Base-by-base conservation (phyloP, 176 grass and related monocot genomes). In the Eremochloa ophiuroides region DNA sequence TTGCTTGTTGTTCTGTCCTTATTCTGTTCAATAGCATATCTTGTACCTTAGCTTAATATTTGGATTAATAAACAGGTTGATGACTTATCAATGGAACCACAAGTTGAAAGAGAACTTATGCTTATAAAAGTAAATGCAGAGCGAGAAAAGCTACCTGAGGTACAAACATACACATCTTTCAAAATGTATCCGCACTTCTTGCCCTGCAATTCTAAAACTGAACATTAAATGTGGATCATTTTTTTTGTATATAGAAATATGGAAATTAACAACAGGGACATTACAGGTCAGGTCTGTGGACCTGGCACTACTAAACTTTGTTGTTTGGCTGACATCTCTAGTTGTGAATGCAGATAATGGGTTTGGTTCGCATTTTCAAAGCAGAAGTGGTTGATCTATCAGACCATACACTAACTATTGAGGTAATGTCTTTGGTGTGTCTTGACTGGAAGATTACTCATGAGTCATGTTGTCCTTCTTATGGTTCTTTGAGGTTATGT, bases 101-200 rank as follows among this genome's bases (percentile, higher is more conserved):
- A 91, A 78, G 88, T 94, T 78, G 92, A 94, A 84, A 87, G 92
- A 83, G 92, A 94, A 62, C 59, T 94, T 70, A 89, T 94, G 92
- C 92, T 94, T 78, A 89, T 94, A 77, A 94, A 94, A 91, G 47
- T 94, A 71, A 88, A 87, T 74, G 92, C 81, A 33, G 89, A 84
- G 65, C 83, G 86, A 29, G 89, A 89, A 64, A 88, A 87, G 69
- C 76, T 89, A 0, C 80, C 80, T 9, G 92, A 94, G 92, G 92
- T 94, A 91, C 20, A 79, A 68, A 13, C 37, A 28, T 55, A n/a
- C 55, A 43, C 34, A 53, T 35, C 2, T 42, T 78, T 73, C 55
- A 44, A n/a, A 25, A 43, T 41, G 7, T 68, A 58, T 76, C 26
- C 59, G 37, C 47, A 66, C 67, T 56, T 37, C 47, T 62, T 51